Evolutionary conservation across 1,284 basidiomycete genomes (phyloP), one percentile per base, ranked within the genome.

Genomic region (Mycena sp.): DNA sequence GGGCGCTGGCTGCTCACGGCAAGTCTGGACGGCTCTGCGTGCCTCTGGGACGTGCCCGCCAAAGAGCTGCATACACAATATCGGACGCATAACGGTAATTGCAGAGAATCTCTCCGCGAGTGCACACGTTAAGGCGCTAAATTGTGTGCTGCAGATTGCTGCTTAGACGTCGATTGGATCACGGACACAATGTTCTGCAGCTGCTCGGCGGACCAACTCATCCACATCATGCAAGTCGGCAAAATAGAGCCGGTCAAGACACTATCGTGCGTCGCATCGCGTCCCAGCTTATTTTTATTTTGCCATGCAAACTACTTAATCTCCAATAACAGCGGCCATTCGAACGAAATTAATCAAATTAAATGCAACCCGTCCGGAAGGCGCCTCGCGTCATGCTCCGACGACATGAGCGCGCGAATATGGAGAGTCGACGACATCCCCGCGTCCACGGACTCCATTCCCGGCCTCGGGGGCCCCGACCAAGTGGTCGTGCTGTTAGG

Each of bases 81-180:
- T 76, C 80, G 77, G 59, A 83, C 78, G 72, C 91, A 91, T 77
- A 81, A 82, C 79, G 87, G 92, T 91, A 72, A 50, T 68, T 76
- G 50, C 61, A 63, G 38, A 28, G 57, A n/a, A n/a, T n/a, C n/a
- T 63, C 49, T 49, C 17, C 55, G 26, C 26, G n/a, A 19, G 44
- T 38, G 19, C 17, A 38, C 29, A 51, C 50, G 64, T 54, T 12
- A 26, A 38, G 32, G 30, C 41, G 26, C 68, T 60, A 65, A 66
- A 71, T 67, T 63, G 48, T 61, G 9, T 58, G 38, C 53, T 9
- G 37, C 63, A 87, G 91, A 89, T 72, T 91, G 90, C 70, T 92
- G 92, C 73, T 75, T 94, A 71, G 93, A 95, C 70, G 84, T 91
- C 17, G 92, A 92, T 63, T 95, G 93, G 93, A 70, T 94, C 32